Percentiles rank a stretch among this genome's conserved stretches.
phyloP scores from a whole-genome alignment of 1,284 basidiomycete genomes.

The Austroboletus niveus region DNA sequence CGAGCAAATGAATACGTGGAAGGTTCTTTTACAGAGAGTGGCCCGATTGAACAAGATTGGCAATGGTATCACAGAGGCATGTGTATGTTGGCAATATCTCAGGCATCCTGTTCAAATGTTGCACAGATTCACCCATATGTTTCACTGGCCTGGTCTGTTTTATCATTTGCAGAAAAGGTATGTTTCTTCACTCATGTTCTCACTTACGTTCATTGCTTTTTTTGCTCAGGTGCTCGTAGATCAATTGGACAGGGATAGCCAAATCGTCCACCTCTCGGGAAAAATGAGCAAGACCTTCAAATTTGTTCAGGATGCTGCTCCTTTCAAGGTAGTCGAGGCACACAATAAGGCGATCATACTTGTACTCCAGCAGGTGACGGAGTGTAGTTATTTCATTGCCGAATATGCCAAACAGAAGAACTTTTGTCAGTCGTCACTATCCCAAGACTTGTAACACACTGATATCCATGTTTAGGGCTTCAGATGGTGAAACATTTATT shows the following conservation, averaged over 20 bases:
- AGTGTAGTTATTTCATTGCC: conserved; percentile 3
- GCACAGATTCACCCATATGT: too few relatives aligned
- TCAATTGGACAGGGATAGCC: not conserved
- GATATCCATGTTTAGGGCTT: not conserved
- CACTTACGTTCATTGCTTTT: not conserved
- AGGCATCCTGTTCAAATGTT: too few relatives aligned
- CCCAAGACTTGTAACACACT: not conserved
- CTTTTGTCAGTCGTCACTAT: too few relatives aligned
- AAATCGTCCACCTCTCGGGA: not conserved
- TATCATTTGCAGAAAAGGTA: too few relatives aligned
- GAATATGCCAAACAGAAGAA: conserved; percentile 5
- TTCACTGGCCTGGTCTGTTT: too few relatives aligned
- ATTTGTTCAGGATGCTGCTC: not conserved
- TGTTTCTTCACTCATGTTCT: too few relatives aligned
- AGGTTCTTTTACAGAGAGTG: too few relatives aligned
- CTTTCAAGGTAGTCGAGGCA: not conserved
- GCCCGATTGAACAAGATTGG: too few relatives aligned
- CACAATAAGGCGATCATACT: not conserved
- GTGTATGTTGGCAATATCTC: too few relatives aligned
- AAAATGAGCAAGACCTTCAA: not conserved
- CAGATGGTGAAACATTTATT: not conserved
- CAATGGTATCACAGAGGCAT: too few relatives aligned
- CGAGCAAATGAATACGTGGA: too few relatives aligned
- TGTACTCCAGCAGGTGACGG: conserved; percentile 3
- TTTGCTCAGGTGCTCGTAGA: not conserved